Base-by-base conservation (phyloP, 2,329 filamentous ascomycete genomes). In the Ophiocordyceps polyrhachis-furcata region DNA sequence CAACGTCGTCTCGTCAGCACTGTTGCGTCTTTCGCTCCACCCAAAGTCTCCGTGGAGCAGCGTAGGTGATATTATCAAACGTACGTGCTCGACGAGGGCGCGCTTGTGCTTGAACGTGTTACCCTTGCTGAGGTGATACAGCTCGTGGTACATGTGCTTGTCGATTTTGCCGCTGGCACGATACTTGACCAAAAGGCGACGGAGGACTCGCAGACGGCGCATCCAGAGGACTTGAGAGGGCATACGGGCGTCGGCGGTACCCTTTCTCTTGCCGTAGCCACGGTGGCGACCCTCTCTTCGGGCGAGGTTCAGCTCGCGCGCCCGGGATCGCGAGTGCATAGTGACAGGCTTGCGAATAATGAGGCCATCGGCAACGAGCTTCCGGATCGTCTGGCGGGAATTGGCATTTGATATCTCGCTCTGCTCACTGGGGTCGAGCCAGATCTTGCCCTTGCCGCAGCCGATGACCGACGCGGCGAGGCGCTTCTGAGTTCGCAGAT, bases 91-190 rank as follows among this genome's bases (percentile, higher is more conserved):
- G 68, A 98, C 87, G 62, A 98, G 82, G 65, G 88, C 91, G 73
- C 91, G 83, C 88, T 96, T 98, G 86, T 98, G 91, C 88, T 98
- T 98, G 84, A 98, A 98, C 69, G 91, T 89, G 83, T 98, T 98
- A 93, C 91, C 93, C 88, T 98, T 98, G 82, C 84, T 91, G 68
- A 93, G 76, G 73, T 95, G 91, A 81, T 98, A 98, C 58, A 98
- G 86, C 76, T 96, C 88, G 81, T 98, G 91, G 81, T 98, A 98
- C 52, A 98, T 87, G 79, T 98, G 91, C 83, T 98, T 98, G 77
- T 98, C 91, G 69, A 98, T 98, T 84, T 98, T 98, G 71, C 93
- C 93, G 64, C 83, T 84, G 70, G 89, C 89, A 72, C 91, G 91
- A 80, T 98, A 98, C 80, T 96, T 96, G 77, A 95, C 91, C 59